Evolutionary conservation across 257 asterid species (phyloP).

Genomic region (Anisodus acutangulus): DNA sequence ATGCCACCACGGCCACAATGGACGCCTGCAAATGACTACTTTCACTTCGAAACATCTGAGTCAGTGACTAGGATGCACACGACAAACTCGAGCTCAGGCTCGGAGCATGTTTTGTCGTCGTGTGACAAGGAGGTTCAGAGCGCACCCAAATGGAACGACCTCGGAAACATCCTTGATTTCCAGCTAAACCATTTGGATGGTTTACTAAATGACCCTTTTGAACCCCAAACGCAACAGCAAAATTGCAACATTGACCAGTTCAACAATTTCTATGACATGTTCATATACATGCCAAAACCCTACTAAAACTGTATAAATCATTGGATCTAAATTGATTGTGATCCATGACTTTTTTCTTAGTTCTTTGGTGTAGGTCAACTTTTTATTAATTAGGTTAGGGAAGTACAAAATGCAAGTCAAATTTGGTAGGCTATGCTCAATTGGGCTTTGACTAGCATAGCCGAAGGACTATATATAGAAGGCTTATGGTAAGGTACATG

Average conservation of each 20-base stretch:
- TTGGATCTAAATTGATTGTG: background rate
- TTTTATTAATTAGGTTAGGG: background rate
- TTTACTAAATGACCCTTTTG: constrained; percentile 58
- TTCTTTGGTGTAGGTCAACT: constrained; percentile 13
- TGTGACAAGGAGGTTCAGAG: constrained; percentile 62
- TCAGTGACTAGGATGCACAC: constrained; percentile 48
- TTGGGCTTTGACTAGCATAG: background rate
- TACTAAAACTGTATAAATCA: constrained; percentile 36
- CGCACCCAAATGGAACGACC: constrained; percentile 49
- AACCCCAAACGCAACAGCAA: constrained; percentile 52
- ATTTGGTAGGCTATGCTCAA: constrained; percentile 14
- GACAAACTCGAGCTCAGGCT: constrained; percentile 57
- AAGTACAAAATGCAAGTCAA: constrained; percentile 19
- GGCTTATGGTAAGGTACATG: constrained; percentile 21
- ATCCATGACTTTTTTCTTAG: constrained; percentile 8
- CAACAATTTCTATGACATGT: constrained; percentile 60
- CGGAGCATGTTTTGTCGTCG: constrained; percentile 51
- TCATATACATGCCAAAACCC: constrained; percentile 52
- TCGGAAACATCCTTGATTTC: constrained; percentile 47
- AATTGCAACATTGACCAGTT: constrained; percentile 45
- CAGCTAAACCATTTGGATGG: constrained; percentile 53
- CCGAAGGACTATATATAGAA: background rate
- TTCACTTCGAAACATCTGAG: constrained; percentile 47
- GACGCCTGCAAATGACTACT: constrained; percentile 34
- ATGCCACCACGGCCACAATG: constrained; percentile 33